Base-by-base conservation (phyloP, 345 rosid genomes). In the Punica granatum region DNA sequence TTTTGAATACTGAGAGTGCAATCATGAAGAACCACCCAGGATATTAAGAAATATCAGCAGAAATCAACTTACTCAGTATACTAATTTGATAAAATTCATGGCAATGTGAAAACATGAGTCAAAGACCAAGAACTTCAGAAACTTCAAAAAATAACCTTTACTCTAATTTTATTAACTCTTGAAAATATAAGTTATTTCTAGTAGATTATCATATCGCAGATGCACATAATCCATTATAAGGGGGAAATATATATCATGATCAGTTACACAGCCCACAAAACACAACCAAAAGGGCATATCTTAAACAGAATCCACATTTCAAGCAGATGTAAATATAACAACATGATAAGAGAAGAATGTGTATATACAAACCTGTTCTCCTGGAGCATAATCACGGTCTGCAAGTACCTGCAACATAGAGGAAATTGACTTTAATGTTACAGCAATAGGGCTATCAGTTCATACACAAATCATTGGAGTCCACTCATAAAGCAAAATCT, bases 371-470 rank as follows among this genome's bases (percentile, higher is more conserved):
- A 92, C 97, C 98, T 92, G 92, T 56, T 90, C 93, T 44, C 86
- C 83, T 64, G 88, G 83, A 75, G 84, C 74, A 80, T 83, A 92
- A 78, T 84, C 54, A 60, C 83, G 83, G 76, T 88, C 97, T 58
- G 98, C 85, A 76, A 74, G 72, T 62, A 88, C 91, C 98, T 92
- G 84, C 74, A 77, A 69, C 33, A 54, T 28, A 51, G 28, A 28
- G 60, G 60, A 8, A 54, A 54, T 25, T 25, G 12, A 54, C 33
- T 54, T 26, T 1, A 51, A 51, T n/a, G 32, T 23, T 9, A 28
- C 33, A 54, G 60, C 60, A 25, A 25, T 54, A 26, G 26, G 56
- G 18, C 8, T 49, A 49, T 49, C 56, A 49, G 1, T 28, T 49
- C 56, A 25, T 49, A 49, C 56, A 49, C 26, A 49, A 44, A 49